A percentile compares a stretch with the other conserved stretches of the same genome.
Conservation (phyloP, 805 yeast species). For the Lachancea lanzarotensis region DNA sequence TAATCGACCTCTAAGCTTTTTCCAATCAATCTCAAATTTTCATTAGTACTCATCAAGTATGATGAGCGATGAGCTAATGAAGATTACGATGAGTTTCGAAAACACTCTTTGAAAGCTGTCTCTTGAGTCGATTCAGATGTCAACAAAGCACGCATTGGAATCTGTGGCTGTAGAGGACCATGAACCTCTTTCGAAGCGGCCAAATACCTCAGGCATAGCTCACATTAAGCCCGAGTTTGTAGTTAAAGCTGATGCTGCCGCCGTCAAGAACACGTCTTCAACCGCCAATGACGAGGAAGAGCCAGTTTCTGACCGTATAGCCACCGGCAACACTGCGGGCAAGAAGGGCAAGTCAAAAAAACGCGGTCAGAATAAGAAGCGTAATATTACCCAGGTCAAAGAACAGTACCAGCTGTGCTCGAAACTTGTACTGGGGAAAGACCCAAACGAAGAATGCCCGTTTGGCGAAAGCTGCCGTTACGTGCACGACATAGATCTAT, state of each 20-base stretch:
- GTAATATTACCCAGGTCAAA: constrained; percentile 65
- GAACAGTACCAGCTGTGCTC: constrained; percentile 64
- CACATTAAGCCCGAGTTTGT: constrained; percentile 67
- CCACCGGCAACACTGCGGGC: constrained; percentile 39
- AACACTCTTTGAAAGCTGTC: neutral
- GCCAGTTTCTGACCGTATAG: constrained; percentile 35
- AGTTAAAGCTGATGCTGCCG: constrained; percentile 32
- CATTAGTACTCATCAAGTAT: too few relatives aligned
- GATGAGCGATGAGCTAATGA: neutral
- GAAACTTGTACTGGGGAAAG: constrained; percentile 49
- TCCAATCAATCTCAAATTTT: too few relatives aligned
- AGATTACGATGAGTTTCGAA: too few relatives aligned
- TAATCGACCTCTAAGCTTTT: too few relatives aligned
- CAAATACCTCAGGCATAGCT: constrained; percentile 57
- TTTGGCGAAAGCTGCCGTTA: constrained; percentile 72
- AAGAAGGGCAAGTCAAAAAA: constrained; percentile 41
- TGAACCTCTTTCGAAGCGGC: constrained; percentile 15
- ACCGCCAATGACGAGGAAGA: constrained; percentile 38
- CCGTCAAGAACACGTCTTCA: neutral
- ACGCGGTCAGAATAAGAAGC: constrained; percentile 77
- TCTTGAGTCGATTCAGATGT: neutral
- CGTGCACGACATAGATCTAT: constrained; percentile 66
- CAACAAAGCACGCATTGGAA: constrained; percentile 5
- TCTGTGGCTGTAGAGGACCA: constrained; percentile 4
- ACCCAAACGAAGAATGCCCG: constrained; percentile 41